Percentiles rank a stretch among this genome's conserved stretches.
phyloP scores from a whole-genome alignment of 345 rosid species.

The Euphorbia pulcherrima region DNA sequence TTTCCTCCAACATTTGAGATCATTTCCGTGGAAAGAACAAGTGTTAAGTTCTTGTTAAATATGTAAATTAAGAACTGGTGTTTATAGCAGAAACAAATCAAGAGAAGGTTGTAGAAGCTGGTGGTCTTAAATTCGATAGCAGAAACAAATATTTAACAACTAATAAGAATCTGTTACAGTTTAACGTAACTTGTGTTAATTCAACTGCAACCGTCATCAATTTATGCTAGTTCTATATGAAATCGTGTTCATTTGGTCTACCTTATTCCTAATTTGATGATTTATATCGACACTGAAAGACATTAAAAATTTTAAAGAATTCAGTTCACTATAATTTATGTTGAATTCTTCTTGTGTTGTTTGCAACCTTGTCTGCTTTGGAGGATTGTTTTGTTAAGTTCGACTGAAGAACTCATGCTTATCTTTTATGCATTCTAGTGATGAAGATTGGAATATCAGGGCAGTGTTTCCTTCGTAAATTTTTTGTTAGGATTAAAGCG shows the following conservation, averaged over 20 bases:
- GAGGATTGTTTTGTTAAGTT: neutral
- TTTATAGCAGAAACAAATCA: slow-evolving; percentile 95
- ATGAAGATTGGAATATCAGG: too few species aligned
- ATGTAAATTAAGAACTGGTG: neutral
- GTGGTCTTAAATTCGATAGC: too few species aligned
- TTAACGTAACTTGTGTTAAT: too few species aligned
- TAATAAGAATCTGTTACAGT: too few species aligned
- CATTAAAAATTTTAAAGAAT: neutral
- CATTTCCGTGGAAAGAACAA: slow-evolving; percentile 1
- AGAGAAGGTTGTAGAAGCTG: slow-evolving; percentile 96
- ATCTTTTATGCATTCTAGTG: neutral
- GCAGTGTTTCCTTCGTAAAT: too few species aligned
- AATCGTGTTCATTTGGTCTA: neutral
- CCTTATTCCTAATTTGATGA: neutral
- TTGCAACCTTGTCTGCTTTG: neutral
- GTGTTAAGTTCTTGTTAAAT: neutral
- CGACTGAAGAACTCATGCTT: neutral
- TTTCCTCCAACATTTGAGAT: too few species aligned
- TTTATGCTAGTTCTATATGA: neutral
- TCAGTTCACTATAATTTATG: neutral
- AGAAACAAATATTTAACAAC: too few species aligned
- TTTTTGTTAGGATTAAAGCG: too few species aligned
- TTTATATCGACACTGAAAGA: neutral
- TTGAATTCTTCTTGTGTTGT: neutral
- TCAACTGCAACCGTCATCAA: neutral